phyloP scores from a whole-genome alignment of 192 early-diverging fungal species.

The Rhizophagus clarus region DNA sequence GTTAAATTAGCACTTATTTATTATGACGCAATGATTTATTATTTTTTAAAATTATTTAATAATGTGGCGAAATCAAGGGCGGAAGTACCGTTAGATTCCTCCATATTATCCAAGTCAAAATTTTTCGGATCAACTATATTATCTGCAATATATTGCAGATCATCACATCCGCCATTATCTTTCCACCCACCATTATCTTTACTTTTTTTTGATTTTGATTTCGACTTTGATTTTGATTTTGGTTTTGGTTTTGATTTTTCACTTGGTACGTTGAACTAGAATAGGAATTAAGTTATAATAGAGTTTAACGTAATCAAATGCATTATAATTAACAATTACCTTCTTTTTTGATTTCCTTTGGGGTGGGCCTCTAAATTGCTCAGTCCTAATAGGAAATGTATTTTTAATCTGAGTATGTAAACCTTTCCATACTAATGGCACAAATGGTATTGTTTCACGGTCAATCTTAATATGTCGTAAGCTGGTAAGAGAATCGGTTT shows the following conservation, averaged over 20 bases:
- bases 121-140: background rate
- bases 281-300: too few relatives aligned
- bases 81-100: background rate
- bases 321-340: too few relatives aligned
- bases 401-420: slow-evolving; percentile 33
- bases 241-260: too few relatives aligned
- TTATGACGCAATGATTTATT: too few relatives aligned
- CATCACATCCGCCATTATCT: background rate
- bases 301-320: too few relatives aligned
- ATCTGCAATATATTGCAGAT: background rate
- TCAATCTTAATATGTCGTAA: background rate
- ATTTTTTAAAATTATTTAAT: background rate
- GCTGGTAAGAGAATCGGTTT: background rate
- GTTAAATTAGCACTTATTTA: too few relatives aligned
- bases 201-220: background rate
- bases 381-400: slow-evolving; percentile 35
- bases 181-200: background rate
- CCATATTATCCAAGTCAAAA: background rate
- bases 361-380: background rate
- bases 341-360: too few relatives aligned
- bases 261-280: too few relatives aligned
- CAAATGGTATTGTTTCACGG: slow-evolving; percentile 27
- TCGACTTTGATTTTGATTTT: background rate
- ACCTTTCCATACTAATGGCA: slow-evolving; percentile 38
- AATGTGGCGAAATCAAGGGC: background rate